Base-by-base conservation (phyloP, 2,329 filamentous ascomycete genomes). In the Nakataea oryzae region DNA sequence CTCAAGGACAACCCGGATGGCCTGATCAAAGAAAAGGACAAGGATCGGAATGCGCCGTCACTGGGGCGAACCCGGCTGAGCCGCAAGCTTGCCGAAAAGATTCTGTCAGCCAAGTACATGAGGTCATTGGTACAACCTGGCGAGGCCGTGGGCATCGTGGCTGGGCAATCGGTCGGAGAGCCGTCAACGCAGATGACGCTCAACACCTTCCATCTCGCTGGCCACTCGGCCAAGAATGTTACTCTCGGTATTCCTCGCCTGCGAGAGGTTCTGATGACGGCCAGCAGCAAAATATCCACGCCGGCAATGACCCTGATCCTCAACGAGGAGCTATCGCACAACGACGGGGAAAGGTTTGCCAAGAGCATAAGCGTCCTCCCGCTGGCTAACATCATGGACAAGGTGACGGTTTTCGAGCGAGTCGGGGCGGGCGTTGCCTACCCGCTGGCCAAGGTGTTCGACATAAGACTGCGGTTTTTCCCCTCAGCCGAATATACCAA, bases 151-250 rank as follows among this genome's bases (percentile, higher is more conserved):
- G 95, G 95, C 67, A 96, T 99, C 65, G 91, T 99, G 63, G 96
- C 96, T 60, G 93, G 93, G 12, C 95, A 99, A 75, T 97, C 93
- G 34, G 87, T 99, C 55, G 95, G 95, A 72, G 96, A 99, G 72
- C 95, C 96, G 11, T 97, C 93, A 2, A 99, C 95, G 13, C 95
- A 99, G 74, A 99, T 99, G 96, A 99, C 96, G 9, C 79, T 99
- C 62, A 99, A 99, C 77, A 99, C 96, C 30, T 99, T 99, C 85
- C 95, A 99, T 83, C 90, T 99, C 84, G 95, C 95, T 74, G 95
- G 95, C 71, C 93, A 97, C 80, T 93, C 95, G 26, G 89, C 95
- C 32, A 97, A 97, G 81, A 99, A 99, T 83, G 96, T 99, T 62
- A 99, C 95, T 0, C 66, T 97, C 26, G 95, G 95, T 90, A 97